A percentile compares a stretch with the other conserved stretches of the same genome.
phyloP scores from a whole-genome alignment of 495 filamentous ascomycete genomes.

The Coniosporium apollinis region DNA sequence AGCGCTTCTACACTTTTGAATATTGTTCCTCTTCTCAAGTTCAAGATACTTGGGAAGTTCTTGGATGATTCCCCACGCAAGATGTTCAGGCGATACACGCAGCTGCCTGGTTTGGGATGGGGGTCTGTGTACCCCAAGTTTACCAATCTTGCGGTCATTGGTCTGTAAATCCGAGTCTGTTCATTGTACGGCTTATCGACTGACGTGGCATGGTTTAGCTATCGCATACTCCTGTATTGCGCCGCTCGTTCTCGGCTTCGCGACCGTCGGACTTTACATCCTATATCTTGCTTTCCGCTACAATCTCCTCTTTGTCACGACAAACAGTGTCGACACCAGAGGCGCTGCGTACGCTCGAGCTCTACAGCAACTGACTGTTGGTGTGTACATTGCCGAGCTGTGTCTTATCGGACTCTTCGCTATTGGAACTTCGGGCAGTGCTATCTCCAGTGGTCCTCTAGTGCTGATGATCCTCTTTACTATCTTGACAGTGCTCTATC shows the following conservation, averaged over 20 bases:
- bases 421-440: background rate
- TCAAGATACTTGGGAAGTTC: constrained; percentile 13
- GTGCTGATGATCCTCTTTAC: constrained; percentile 19
- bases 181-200: no score
- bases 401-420: constrained; percentile 23
- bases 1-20: constrained; percentile 19
- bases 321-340: constrained; percentile 22
- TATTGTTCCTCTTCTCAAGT: constrained; percentile 17
- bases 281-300: constrained; percentile 24
- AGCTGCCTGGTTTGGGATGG: constrained; percentile 19
- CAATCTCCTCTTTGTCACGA: constrained; percentile 20
- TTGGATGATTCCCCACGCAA: constrained; percentile 21
- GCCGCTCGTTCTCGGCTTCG: constrained; percentile 24
- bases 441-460: constrained; percentile 6
- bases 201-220: no score
- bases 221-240: constrained; percentile 26
- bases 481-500: constrained; percentile 17
- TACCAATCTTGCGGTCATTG: constrained; percentile 22
- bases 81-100: constrained; percentile 17
- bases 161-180: no score
- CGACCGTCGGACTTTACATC: constrained; percentile 16
- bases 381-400: constrained; percentile 23
- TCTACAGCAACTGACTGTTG: constrained; percentile 22
- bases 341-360: constrained; percentile 22
- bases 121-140: constrained; percentile 23